phyloP scores from a whole-genome alignment of 148 eudicot genomes.

The Rhododendron henanense region DNA sequence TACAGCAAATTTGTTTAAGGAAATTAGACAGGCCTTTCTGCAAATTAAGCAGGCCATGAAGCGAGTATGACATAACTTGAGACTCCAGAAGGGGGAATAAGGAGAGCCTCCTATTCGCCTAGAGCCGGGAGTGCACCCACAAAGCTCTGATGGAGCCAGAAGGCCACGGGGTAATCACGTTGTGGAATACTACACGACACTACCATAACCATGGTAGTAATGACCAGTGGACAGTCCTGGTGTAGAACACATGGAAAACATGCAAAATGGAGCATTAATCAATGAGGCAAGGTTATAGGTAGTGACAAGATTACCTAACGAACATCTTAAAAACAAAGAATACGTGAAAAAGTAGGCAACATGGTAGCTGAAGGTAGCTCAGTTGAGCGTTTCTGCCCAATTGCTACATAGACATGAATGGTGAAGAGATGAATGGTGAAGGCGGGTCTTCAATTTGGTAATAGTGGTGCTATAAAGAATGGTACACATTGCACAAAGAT shows the following conservation, averaged over 20 bases:
- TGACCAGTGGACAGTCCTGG: background rate
- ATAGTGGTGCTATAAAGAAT: background rate
- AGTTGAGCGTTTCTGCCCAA: no score
- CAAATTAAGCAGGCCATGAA: background rate
- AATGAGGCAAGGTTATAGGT: background rate
- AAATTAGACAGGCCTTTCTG: background rate
- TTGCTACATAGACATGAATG: no score
- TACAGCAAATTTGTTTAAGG: background rate
- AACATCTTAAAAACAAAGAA: background rate
- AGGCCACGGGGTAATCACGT: background rate
- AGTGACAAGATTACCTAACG: background rate
- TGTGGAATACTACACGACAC: background rate
- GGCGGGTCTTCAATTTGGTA: background rate
- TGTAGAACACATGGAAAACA: background rate
- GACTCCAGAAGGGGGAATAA: background rate
- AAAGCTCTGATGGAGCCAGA: background rate
- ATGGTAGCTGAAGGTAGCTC: background rate
- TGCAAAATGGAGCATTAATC: background rate
- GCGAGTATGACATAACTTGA: background rate
- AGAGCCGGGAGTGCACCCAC: background rate
- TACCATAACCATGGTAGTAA: background rate
- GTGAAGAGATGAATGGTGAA: no score
- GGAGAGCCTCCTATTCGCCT: background rate
- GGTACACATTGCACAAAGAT: background rate
- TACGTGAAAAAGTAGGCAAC: background rate